Evolutionary conservation across 2,329 filamentous ascomycete genomes (phyloP), one percentile per base, ranked within the genome.

Genomic region (Zymoseptoria crescenta): DNA sequence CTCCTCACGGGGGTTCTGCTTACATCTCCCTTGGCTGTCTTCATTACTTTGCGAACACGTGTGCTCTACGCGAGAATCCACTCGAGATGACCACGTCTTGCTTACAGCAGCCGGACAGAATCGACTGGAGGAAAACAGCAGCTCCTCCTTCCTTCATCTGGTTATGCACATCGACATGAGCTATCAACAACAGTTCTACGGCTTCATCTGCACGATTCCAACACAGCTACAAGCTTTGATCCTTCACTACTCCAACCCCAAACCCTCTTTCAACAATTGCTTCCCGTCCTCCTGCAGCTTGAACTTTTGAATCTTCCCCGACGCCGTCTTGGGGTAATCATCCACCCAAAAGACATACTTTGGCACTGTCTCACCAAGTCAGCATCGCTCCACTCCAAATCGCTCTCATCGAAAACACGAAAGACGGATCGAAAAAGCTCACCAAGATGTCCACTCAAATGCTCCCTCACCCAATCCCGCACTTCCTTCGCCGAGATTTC

Each of bases 281-380:
- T 81, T 70, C 0, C 84, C 92, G 68, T 81, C 77, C 16, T 91
- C 87, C 69, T 84, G 83, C 68, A 97, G 73, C 77, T 87, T 93
- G 72, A 88, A 96, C 77, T 97, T 96, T 77, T 96, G 91, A 58
- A 97, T 92, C 83, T 99, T 99, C 24, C 93, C 93, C 72, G 91
- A 96, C 5, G 91, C 89, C 41, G 94, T 99, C 81, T 96, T 96
- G 20, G 93, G 93, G 72, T 89, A 95, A n/a, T 85, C 83, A 0
- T 86, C 81, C 0, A 89, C 80, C 82, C 89, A 96, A 71, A 96
- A 96, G n/a, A 97, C 82, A 71, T 93, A 84, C 74, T 89, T 94
- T 0, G 93, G 93, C 56, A 89, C 89, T 81, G 57, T 52, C 8
- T 9, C 8, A 48, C 21, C 21, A 52, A 29, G 8, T 45, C 20